These are phyloP conservation scores for Lagenaria siceraria DNA, from an alignment of 306 rosid species.

Conservation along the genomic window DNA sequence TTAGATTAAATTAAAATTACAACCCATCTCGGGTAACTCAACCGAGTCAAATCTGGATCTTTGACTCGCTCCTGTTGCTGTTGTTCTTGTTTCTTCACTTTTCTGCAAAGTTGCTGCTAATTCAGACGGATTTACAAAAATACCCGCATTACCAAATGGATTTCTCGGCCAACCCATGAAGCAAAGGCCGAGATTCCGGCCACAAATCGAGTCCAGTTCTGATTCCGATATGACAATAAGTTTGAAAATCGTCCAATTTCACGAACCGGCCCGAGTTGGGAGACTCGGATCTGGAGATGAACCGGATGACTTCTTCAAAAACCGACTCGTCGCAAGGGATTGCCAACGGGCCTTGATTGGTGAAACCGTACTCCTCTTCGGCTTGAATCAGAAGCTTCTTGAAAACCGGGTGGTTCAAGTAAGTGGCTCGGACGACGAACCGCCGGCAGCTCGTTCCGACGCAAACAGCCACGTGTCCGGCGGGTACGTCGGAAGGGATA, in stretches of 20 bases:
- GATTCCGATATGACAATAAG: conserved; percentile 44
- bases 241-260: conserved; percentile 42
- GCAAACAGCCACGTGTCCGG: conserved; percentile 84
- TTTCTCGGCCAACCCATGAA: conserved; percentile 46
- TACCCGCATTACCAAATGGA: conserved; percentile 30
- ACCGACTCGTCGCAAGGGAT: conserved; percentile 80
- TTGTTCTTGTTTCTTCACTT: neutral
- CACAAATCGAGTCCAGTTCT: conserved; percentile 40
- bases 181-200: conserved; percentile 78
- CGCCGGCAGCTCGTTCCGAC: conserved; percentile 53
- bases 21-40: neutral
- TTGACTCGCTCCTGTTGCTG: neutral
- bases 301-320: conserved; percentile 51
- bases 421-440: conserved; percentile 55
- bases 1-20: neutral
- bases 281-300: conserved; percentile 46
- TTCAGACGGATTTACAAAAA: neutral
- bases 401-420: conserved; percentile 87
- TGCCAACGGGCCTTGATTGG: conserved; percentile 48
- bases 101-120: conserved; percentile 2
- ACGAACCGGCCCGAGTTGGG: conserved; percentile 26
- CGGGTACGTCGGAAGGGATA: conserved; percentile 72
- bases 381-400: conserved; percentile 60
- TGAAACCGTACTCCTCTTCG: conserved; percentile 79
- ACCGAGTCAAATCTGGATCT: conserved; percentile 22